phyloP scores from a whole-genome alignment of 768 basidiomycete genomes.

The Galerina marginata region DNA sequence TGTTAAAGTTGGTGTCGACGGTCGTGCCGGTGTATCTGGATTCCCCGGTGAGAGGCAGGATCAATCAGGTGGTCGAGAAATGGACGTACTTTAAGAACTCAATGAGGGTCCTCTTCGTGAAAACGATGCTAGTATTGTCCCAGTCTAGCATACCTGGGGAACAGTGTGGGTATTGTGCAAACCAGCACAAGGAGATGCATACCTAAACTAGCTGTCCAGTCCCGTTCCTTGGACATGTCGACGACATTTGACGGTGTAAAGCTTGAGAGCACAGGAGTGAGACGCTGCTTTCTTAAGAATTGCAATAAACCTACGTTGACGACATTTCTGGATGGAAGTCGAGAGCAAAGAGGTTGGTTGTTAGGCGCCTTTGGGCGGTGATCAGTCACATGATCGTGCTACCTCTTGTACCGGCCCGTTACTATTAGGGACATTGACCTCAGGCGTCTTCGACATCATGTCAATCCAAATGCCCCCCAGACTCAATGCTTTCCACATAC shows the following conservation, averaged over 20 bases:
- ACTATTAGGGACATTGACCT: no score
- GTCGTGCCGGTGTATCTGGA: constrained; percentile 74
- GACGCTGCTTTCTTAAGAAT: neutral
- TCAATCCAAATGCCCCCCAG: neutral
- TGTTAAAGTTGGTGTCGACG: constrained; percentile 76
- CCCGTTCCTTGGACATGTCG: constrained; percentile 70
- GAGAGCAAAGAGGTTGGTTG: constrained; percentile 8
- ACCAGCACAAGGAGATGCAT: neutral
- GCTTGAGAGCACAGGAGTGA: constrained; percentile 36
- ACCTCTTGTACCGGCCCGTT: no score
- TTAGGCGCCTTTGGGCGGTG: constrained; percentile 5
- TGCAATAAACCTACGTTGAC: constrained; percentile 40
- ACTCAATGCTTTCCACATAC: neutral
- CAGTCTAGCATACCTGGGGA: constrained; percentile 77
- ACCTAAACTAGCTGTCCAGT: constrained; percentile 77
- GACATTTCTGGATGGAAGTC: constrained; percentile 37
- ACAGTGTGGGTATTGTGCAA: neutral
- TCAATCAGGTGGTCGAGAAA: neutral
- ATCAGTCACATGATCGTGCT: constrained; percentile 17
- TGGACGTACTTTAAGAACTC: constrained; percentile 75
- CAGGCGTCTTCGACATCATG: no score
- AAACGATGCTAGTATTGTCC: constrained; percentile 77
- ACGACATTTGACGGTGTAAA: constrained; percentile 61
- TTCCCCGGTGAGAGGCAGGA: constrained; percentile 1
- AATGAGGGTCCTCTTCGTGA: constrained; percentile 76